Conservation (phyloP, 106 monocot species). For the Phalaenopsis equestris region DNA sequence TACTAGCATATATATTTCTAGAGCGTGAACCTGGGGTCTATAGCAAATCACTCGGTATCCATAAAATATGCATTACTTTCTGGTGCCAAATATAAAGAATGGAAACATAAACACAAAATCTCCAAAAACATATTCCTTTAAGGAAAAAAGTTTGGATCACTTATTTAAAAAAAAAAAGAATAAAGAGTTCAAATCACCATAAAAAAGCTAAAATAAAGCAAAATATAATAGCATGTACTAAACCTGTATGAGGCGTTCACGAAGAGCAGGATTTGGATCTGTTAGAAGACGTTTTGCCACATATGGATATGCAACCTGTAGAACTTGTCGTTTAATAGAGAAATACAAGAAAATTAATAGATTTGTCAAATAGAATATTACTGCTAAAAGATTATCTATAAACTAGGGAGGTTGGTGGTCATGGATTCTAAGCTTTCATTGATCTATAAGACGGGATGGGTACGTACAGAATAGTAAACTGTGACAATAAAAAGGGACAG, state of each 20-base stretch:
- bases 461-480: background rate
- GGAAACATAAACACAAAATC: too few relatives aligned
- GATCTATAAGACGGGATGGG: background rate
- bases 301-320: conserved; percentile 96
- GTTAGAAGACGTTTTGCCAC: conserved; percentile 93
- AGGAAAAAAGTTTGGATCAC: background rate
- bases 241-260: conserved; percentile 95
- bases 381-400: background rate
- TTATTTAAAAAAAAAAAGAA: too few relatives aligned
- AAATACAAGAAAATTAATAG: conserved; percentile 5
- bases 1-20: too few relatives aligned
- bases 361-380: background rate
- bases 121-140: background rate
- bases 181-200: background rate
- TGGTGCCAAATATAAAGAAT: too few relatives aligned
- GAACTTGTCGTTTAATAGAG: background rate
- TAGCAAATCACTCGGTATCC: too few relatives aligned
- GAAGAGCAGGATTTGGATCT: conserved; percentile 94
- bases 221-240: conserved; percentile 6
- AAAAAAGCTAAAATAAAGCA: background rate
- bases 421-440: background rate
- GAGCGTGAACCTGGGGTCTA: too few relatives aligned
- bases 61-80: too few relatives aligned
- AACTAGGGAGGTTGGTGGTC: background rate
- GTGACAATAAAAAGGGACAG: background rate